A percentile compares a stretch with the other conserved stretches of the same genome.
phyloP scores from a whole-genome alignment of 768 basidiomycete species.

The Podaxis rugospora region DNA sequence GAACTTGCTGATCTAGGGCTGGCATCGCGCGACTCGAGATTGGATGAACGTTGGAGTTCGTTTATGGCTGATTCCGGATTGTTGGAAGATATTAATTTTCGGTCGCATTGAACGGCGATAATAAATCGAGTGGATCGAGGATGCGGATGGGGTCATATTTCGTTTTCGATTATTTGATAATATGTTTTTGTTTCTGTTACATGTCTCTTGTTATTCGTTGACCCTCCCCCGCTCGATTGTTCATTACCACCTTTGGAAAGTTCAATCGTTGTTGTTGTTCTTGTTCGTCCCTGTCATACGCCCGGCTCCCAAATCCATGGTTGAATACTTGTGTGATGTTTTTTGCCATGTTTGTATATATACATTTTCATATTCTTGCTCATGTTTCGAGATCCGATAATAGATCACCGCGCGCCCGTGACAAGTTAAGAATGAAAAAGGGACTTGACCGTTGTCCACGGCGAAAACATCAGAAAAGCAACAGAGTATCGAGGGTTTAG shows the following conservation, averaged over 20 bases:
- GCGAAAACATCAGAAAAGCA: neutral
- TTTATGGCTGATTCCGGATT: constrained; percentile 64
- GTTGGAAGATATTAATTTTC: constrained; percentile 29
- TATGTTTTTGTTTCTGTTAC: neutral
- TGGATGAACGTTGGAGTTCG: constrained; percentile 61
- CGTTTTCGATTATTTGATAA: neutral
- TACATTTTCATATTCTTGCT: neutral
- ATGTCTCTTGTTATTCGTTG: neutral
- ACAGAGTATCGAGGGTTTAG: neutral
- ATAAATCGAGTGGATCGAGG: neutral
- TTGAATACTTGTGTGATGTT: neutral
- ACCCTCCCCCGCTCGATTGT: neutral
- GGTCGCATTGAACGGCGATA: neutral
- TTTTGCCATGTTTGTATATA: neutral
- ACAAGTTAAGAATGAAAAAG: neutral
- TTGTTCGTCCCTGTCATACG: no score
- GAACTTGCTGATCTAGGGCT: constrained; percentile 60
- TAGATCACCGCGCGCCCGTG: neutral
- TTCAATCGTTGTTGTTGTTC: no score
- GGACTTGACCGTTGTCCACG: neutral
- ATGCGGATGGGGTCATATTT: neutral
- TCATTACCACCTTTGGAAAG: no score
- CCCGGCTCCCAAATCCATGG: no score
- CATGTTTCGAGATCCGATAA: neutral
- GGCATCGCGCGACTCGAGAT: constrained; percentile 53